These are phyloP conservation scores for Perkinsus olseni DNA, from an alignment of 169 alveolate genomes.

Conservation along the genomic window DNA sequence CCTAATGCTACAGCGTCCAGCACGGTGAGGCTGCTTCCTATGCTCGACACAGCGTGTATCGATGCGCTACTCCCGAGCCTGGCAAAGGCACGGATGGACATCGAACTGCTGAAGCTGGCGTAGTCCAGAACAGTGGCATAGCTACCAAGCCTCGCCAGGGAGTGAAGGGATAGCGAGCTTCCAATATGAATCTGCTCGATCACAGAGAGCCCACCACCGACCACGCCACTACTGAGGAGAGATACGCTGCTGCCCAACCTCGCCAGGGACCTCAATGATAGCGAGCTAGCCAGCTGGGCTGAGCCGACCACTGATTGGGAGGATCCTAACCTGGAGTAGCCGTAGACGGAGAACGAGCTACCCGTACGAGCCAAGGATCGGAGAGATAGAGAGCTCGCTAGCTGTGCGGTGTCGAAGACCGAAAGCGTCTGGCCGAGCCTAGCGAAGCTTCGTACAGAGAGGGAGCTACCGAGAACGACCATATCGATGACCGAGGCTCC, in stretches of 20 bases:
- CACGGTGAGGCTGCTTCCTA: not conserved
- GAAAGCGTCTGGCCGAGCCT: not conserved
- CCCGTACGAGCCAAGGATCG: not conserved
- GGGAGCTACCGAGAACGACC: not conserved
- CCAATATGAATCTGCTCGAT: not conserved
- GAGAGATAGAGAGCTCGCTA: not conserved
- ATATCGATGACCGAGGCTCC: not conserved
- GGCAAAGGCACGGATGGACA: not conserved
- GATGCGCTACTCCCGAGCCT: not conserved
- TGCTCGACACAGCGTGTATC: not conserved
- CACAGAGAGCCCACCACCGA: not conserved
- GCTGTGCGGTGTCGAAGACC: not conserved
- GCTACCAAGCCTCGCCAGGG: not conserved
- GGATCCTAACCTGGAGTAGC: not conserved
- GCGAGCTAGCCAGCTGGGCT: not conserved
- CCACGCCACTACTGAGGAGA: not conserved
- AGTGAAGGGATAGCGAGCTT: not conserved
- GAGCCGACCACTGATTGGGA: not conserved
- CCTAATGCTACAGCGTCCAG: not conserved
- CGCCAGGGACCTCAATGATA: not conserved
- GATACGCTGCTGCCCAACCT: not conserved
- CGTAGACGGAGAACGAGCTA: not conserved
- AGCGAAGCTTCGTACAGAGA: not conserved
- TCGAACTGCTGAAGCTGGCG: not conserved
- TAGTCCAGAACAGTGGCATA: not conserved